These are phyloP conservation scores for Circinella minor DNA, from an alignment of 371 early-diverging fungal species.

Conservation along the genomic window DNA sequence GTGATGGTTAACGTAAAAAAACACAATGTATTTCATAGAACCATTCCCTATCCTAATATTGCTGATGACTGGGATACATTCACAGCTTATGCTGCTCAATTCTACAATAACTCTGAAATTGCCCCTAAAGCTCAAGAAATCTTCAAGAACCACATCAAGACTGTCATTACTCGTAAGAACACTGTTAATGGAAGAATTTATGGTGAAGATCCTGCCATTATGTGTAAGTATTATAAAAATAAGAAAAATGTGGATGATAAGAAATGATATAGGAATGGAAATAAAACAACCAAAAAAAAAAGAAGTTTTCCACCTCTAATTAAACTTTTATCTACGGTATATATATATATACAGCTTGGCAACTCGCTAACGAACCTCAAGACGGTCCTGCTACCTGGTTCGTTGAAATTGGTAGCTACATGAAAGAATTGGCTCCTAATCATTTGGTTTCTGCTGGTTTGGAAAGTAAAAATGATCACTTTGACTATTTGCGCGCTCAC, in stretches of 20 bases:
- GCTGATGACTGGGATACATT: constrained; percentile 27
- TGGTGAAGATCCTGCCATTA: constrained; percentile 42
- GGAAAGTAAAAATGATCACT: constrained; percentile 52
- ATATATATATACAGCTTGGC: constrained; percentile 35
- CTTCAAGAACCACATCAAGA: constrained; percentile 42
- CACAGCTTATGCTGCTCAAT: constrained; percentile 31
- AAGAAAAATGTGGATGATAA: too few species aligned
- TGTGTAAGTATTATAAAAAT: constrained; percentile 27
- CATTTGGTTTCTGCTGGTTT: constrained; percentile 61
- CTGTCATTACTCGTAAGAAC: constrained; percentile 37
- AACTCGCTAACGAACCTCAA: constrained; percentile 54
- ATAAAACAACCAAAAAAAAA: too few species aligned
- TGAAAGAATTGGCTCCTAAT: constrained; percentile 49
- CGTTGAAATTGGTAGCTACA: constrained; percentile 44
- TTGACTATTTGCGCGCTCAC: constrained; percentile 55
- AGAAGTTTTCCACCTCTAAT: too few species aligned
- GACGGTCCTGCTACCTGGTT: constrained; percentile 49
- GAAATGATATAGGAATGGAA: too few species aligned
- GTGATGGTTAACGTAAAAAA: too few species aligned
- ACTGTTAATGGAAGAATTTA: constrained; percentile 44
- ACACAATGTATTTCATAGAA: background rate
- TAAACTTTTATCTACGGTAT: background rate
- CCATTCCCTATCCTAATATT: constrained; percentile 53
- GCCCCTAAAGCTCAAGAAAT: constrained; percentile 26
- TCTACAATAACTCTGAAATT: constrained; percentile 43